Base-by-base conservation (phyloP, 2,329 filamentous ascomycete genomes). In the Diaporthe capsici region DNA sequence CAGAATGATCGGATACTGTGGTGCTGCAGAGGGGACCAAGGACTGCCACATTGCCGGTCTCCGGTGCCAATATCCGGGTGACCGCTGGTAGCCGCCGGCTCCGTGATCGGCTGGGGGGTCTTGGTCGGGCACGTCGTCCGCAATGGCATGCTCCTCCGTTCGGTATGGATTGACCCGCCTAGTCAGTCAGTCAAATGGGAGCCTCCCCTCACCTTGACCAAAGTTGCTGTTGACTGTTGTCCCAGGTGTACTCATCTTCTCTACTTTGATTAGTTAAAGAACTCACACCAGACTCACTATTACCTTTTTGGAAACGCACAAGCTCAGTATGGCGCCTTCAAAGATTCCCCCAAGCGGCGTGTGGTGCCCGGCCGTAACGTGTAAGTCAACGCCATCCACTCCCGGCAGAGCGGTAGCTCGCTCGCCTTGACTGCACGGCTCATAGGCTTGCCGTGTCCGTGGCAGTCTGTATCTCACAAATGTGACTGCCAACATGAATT, bases 351-450 rank as follows among this genome's bases (percentile, higher is more conserved):
- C 81, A 39, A 74, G 79, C 4, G 82, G 81, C 73, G 79, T 84
- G 72, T 84, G 82, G 82, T 79, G 78, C 47, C 82, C 83, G 12
- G 80, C 82, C 44, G 80, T 84, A 7, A 84, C 82, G n/a, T 77
- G 71, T 65, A 10, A 65, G 71, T 65, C 34, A 55, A 44, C 57
- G 1, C n/a, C n/a, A 22, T 31, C 12, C 17, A 15, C 61, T n/a
- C 44, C 57, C 44, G 20, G 6, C 3, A 37, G 58, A 20, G 22
- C 49, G 15, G 6, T 34, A 4, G 25, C 70, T 4, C 22, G 25
- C 70, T 4, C 22, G 7, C 12, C 28, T 22, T 12, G 61, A n/a
- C 57, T n/a, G 9, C 9, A 25, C 15, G 17, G 22, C 39, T 12
- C 39, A 44, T n/a, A 22, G 13, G 6, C n/a, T 15, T 44, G 60